A percentile compares a stretch with the other conserved stretches of the same genome.
These are phyloP conservation scores for Ceratocystis albifundus DNA, from an alignment of 2,329 filamentous ascomycete species.

Conservation along the genomic window DNA sequence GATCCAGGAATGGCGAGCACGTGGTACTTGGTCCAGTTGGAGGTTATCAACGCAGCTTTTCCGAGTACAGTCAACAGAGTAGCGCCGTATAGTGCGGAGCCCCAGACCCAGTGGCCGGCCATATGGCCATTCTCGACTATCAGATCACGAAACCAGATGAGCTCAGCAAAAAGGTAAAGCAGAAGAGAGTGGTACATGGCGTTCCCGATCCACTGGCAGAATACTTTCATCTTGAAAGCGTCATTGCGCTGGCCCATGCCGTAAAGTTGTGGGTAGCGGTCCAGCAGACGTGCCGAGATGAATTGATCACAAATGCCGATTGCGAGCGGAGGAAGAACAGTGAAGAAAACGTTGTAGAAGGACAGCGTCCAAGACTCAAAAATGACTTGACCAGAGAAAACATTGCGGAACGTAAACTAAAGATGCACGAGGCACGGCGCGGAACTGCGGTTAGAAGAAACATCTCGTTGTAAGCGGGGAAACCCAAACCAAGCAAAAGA, in stretches of 20 bases:
- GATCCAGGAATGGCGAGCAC: constrained; percentile 90
- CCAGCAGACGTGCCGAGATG: constrained; percentile 82
- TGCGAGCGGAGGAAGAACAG: constrained; percentile 80
- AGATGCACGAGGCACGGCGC: background rate
- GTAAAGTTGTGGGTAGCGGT: constrained; percentile 94
- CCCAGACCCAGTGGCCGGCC: constrained; percentile 96
- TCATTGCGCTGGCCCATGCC: constrained; percentile 81
- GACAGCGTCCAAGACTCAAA: constrained; percentile 99
- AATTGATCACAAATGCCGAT: constrained; percentile 97
- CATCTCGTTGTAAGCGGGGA: too few species aligned
- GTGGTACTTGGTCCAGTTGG: constrained; percentile 98
- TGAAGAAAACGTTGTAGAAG: constrained; percentile 98
- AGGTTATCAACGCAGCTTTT: constrained; percentile 89
- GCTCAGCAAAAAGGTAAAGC: constrained; percentile 73
- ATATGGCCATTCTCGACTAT: constrained; percentile 66
- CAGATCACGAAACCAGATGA: constrained; percentile 73
- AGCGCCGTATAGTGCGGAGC: constrained; percentile 83
- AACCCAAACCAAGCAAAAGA: constrained; percentile 23
- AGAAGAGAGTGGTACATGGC: constrained; percentile 92
- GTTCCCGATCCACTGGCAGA: constrained; percentile 84
- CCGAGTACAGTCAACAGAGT: constrained; percentile 87
- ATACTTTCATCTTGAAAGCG: constrained; percentile 89
- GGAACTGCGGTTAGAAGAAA: background rate
- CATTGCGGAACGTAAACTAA: constrained; percentile 93
- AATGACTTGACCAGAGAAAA: constrained; percentile 93